phyloP scores from a whole-genome alignment of 2,329 filamentous ascomycete genomes.

The Ceratocystis harringtonii region DNA sequence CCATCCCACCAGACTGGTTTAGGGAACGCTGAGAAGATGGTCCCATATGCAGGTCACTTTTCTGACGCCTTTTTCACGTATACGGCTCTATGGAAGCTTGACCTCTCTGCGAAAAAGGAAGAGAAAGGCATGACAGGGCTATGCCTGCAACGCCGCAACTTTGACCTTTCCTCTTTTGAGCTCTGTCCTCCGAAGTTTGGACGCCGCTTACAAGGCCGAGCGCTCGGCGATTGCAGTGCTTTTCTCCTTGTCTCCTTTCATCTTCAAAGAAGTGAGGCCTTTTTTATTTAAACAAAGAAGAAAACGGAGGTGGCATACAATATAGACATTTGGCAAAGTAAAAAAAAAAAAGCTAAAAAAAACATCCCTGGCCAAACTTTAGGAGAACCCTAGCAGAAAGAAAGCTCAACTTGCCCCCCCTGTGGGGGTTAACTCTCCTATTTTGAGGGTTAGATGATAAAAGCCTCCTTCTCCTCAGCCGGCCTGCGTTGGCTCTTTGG shows the following conservation, averaged over 20 bases:
- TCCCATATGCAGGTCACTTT: background rate
- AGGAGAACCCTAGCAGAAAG: background rate
- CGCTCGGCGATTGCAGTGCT: background rate
- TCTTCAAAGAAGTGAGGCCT: background rate
- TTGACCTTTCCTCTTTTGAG: background rate
- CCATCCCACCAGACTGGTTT: conserved; percentile 2
- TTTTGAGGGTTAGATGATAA: background rate
- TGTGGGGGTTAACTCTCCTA: background rate
- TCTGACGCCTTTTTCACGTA: background rate
- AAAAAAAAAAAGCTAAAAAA: background rate
- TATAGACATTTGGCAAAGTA: too few relatives aligned
- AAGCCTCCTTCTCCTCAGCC: background rate
- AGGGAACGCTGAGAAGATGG: background rate
- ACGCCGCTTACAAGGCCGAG: conserved; percentile 1
- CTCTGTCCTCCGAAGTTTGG: conserved; percentile 2
- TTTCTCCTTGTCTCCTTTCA: background rate
- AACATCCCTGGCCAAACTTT: background rate
- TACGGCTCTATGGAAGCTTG: background rate
- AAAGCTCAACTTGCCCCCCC: background rate
- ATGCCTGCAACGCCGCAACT: background rate
- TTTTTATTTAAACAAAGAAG: background rate
- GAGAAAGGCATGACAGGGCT: background rate
- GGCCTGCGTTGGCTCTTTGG: background rate
- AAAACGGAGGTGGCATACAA: background rate
- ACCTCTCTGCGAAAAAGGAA: too few relatives aligned